Evolutionary conservation across 306 rosid genomes (phyloP), one percentile per base, ranked within the genome.

Genomic region (Pyrus bretschneideri): DNA sequence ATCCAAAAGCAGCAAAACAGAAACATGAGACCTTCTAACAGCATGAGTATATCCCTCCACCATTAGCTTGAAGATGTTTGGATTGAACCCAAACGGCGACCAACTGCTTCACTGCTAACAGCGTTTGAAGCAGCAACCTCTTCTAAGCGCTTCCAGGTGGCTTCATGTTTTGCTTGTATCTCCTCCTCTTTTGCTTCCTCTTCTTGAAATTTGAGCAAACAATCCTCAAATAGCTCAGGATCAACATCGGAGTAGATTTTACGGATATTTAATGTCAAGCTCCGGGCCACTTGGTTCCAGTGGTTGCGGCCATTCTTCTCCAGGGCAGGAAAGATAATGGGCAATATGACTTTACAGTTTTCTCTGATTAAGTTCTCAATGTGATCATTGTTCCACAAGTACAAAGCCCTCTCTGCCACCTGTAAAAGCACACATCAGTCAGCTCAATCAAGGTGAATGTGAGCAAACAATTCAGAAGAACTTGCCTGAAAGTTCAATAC

Each of bases 381-480:
- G 80, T 90, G 96, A 72, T 86, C 93, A 73, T 88, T 90, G 83
- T 87, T 90, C 91, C 93, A 88, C 77, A 90, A 77, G 82, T 78
- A 90, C 75, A 90, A 75, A 19, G 91, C 93, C 79, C 96, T 91
- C 85, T 91, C 96, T 17, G 96, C 93, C 59, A 91, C 96, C 96
- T 91, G 85, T 31, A 76, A 81, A 74, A 69, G 46, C 75, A 85
- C 81, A 55, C 27, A 72, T 55, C 69, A 45, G 11, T 52, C 46
- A 70, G 79, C 71, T 35, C 61, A 74, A 62, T 35, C 61, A 74
- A 62, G 52, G 62, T 60, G 29, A 25, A 66, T 65, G 23, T 29
- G 13, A 72, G 17, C 1, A 70, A 78, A 46, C 54, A 78, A 33
- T 5, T 22, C 22, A 46, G 40, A 59, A 60, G 58, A 8, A 54